phyloP scores from a whole-genome alignment of 2,329 filamentous ascomycete genomes.

The Cordyceps sp. region DNA sequence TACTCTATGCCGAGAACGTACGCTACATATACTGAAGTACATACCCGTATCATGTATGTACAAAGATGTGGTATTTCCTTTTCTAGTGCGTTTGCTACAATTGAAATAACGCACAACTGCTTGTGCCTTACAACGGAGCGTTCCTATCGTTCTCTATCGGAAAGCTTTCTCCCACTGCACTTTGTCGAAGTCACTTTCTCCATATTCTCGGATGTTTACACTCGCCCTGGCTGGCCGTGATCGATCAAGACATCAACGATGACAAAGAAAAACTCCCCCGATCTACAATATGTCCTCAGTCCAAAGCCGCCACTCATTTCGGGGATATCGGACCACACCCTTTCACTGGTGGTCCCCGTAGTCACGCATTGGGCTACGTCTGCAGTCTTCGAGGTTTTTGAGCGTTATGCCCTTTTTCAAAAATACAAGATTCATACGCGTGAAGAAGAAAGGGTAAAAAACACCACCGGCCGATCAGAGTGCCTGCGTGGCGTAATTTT shows the following conservation, averaged over 20 bases:
- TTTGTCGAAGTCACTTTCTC: too few species aligned
- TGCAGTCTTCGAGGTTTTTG: background rate
- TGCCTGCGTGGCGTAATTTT: background rate
- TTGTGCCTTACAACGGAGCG: too few species aligned
- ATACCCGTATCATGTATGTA: too few species aligned
- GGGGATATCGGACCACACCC: background rate
- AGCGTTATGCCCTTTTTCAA: background rate
- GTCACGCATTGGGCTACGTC: background rate
- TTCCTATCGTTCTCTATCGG: too few species aligned
- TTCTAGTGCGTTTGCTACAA: too few species aligned
- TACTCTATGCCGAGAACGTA: too few species aligned
- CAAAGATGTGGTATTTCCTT: too few species aligned
- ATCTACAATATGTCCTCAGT: background rate
- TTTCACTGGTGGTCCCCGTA: background rate
- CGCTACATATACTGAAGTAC: too few species aligned
- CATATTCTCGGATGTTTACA: background rate
- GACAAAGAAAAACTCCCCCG: background rate
- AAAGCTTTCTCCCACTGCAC: too few species aligned
- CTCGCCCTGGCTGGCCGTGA: background rate
- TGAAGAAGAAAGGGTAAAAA: background rate
- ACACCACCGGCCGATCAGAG: background rate
- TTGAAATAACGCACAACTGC: too few species aligned
- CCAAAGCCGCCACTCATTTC: background rate
- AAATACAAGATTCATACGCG: background rate
- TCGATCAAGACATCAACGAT: background rate